phyloP scores from a whole-genome alignment of 495 filamentous ascomycete genomes.

The Baudoinia panamericana region DNA sequence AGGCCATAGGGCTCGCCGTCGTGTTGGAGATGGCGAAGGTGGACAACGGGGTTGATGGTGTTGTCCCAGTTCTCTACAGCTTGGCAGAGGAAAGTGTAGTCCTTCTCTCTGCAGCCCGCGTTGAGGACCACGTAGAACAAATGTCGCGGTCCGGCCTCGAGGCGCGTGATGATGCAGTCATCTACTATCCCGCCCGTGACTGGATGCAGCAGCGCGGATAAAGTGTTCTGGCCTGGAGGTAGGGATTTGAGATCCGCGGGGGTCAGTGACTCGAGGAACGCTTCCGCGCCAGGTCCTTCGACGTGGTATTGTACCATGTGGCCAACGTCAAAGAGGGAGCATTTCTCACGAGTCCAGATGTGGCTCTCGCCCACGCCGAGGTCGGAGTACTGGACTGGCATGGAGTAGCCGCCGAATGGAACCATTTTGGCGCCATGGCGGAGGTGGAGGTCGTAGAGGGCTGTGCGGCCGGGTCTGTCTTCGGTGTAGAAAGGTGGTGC shows the following conservation, averaged over 20 bases:
- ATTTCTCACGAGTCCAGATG: conserved; percentile 71
- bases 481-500: conserved; percentile 13
- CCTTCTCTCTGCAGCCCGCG: conserved; percentile 81
- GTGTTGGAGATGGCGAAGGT: conserved; percentile 47
- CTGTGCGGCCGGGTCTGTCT: conserved; percentile 42
- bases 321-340: conserved; percentile 75
- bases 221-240: conserved; percentile 49
- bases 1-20: conserved; percentile 35
- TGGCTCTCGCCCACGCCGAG: conserved; percentile 68
- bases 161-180: conserved; percentile 74
- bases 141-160: conserved; percentile 38
- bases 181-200: conserved; percentile 83
- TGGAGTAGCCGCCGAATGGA: conserved; percentile 83
- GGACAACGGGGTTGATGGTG: conserved; percentile 46
- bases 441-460: conserved; percentile 73
- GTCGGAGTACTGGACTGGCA: conserved; percentile 80
- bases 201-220: conserved; percentile 67
- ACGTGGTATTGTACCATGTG: conserved; percentile 70
- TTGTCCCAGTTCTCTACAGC: conserved; percentile 47
- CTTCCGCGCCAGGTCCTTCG: conserved; percentile 60
- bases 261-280: conserved; percentile 67
- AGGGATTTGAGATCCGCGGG: conserved; percentile 53
- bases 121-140: conserved; percentile 90
- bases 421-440: conserved; percentile 82
- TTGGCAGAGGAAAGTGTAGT: conserved; percentile 54